Base-by-base conservation (phyloP, 352 stramenopile species). In the Phytophthora idaei region DNA sequence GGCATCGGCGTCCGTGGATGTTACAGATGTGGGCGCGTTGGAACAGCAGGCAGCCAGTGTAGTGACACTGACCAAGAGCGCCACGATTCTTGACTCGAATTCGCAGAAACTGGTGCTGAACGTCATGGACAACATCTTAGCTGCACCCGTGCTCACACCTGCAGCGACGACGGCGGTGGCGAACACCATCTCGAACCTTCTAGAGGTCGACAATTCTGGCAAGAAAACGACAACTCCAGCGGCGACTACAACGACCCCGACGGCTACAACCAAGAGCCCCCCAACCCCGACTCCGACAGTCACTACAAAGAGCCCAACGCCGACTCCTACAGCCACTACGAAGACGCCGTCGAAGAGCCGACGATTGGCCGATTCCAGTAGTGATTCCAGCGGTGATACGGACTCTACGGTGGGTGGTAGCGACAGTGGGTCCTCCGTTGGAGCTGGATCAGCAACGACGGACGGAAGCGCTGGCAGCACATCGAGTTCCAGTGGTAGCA, bases 31-130 rank as follows among this genome's bases (percentile, higher is more conserved):
- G 4, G 71, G 76, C 7, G 79, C 80, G 0, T 67, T 92, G 48
- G 84, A 92, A 49, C 84, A 90, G 41, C 74, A 90, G 36, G 81
- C 81, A 17, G 71, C 80, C 3, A 89, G 81, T 50, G 81, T 90
- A 2, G 78, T 75, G 6, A 90, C 79, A n/a, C 77, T 92, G 8
- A 89, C 84, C 1, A 88, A 89, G 41, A 89, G 76, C 29, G 80
- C 82, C 14, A 73, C 61, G 0, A 78, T 90, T 4, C 61, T 92
- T 4, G 81, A 88, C n/a, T 37, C 69, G 1, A 76, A 68, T 5
- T 70, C 81, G 0, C 80, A 90, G 47, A 59, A 67, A 0, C 64
- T 87, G 29, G 79, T 80, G n/a, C 39, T 92, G 5, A 81, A 71
- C 31, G 74, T 90, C 45, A 73, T 89, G 32, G 80, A 87, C 27